Evolutionary conservation across 176 grass and related monocot genomes (phyloP), one percentile per base, ranked within the genome.

Genomic region (Oryza officinalis): DNA sequence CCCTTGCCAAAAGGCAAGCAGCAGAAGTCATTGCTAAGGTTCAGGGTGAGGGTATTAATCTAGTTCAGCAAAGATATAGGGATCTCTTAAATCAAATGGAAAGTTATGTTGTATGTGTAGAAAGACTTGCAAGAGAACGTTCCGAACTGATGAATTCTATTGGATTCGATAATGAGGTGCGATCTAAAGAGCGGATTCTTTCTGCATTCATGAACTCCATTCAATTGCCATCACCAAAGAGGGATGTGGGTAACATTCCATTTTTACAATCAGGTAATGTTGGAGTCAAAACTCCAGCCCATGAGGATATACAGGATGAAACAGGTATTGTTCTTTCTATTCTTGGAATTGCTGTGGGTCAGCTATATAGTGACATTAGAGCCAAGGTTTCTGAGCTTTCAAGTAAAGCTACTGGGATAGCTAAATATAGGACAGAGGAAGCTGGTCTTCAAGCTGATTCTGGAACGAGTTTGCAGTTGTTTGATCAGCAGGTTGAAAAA

Each of bases 401-500:
- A 72, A 81, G 46, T 88, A 94, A 84, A 84, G 67, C 81, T 50
- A 83, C 80, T 52, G 71, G 83, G 66, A 86, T 82, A 87, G 57
- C 78, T 84, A 80, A 78, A 28, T 89, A 78, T 59, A 87, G 68
- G 70, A 84, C 61, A 64, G 87, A 85, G 27, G 84, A 69, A 77
- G 77, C 40, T 89, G 83, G 73, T 87, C 80, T 75, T 57, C 87
- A 83, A 82, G 80, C 82, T 73, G 90, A 87, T 77, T 57, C 75
- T 86, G 86, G 84, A 67, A 84, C 72, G 10, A 38, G 81, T 30
- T 90, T 89, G 74, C 82, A 84, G 28, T 75, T 87, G 27, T 95
- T 95, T 80, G 81, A 95, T 72, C 90, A 93, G 83, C 92, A 98
- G 67, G 94, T 98, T 69, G 95, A 98, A 87, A 98, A 89, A 87